These are phyloP conservation scores for Yarrowia sp. DNA, from an alignment of 805 yeast species.

Conservation along the genomic window DNA sequence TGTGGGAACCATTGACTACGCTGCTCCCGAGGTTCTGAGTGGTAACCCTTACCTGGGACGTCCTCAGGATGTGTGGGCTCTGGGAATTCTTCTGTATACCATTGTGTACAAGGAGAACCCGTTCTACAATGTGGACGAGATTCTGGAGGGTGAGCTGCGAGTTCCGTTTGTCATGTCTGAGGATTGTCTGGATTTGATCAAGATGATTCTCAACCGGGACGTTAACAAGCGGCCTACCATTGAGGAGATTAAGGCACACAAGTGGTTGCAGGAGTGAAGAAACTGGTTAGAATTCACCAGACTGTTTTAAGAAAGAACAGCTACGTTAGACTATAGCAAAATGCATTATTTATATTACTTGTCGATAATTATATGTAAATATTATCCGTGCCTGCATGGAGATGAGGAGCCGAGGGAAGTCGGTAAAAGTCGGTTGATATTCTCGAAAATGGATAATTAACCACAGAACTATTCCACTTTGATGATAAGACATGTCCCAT, in stretches of 20 bases:
- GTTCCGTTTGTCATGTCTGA: constrained; percentile 62
- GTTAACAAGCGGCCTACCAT: constrained; percentile 67
- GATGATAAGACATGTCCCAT: no score
- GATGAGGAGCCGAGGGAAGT: no score
- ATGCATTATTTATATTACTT: background rate
- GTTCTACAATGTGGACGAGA: constrained; percentile 91
- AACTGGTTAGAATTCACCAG: no score
- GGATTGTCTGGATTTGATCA: constrained; percentile 60
- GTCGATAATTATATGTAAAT: no score
- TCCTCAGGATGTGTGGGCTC: constrained; percentile 96
- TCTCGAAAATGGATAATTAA: no score
- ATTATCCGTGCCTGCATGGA: no score
- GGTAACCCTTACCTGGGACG: constrained; percentile 89
- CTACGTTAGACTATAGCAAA: background rate
- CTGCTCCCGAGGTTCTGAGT: constrained; percentile 91
- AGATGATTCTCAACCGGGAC: constrained; percentile 64
- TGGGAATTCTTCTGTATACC: constrained; percentile 87
- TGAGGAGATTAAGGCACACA: constrained; percentile 61
- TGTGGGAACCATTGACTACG: constrained; percentile 96
- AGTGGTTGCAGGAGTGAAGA: constrained; percentile 60
- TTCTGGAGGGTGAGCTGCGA: constrained; percentile 81
- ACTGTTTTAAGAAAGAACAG: no score
- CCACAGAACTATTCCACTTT: no score
- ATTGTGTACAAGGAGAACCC: constrained; percentile 92
- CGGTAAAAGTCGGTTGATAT: no score